Evolutionary conservation across 805 yeast species (phyloP), one percentile per base, ranked within the genome.

Genomic region (Lachancea lanzarotensis): DNA sequence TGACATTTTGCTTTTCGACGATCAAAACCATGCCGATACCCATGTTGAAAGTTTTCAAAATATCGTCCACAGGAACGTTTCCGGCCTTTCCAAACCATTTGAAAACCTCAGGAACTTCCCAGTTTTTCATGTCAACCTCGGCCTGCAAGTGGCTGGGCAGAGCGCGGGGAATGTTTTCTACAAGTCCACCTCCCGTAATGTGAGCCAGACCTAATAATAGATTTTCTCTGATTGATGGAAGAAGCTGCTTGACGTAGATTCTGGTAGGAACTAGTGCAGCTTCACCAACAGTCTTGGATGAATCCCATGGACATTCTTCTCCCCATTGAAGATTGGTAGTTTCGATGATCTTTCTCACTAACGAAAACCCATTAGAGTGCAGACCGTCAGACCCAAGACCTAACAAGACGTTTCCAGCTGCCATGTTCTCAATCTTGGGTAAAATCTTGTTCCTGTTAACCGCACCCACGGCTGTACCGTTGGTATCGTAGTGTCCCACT

Each of bases 391-490:
- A 88, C 36, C 78, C 85, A 52, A 93, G 70, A 47, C 98, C 99
- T 40, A 93, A 71, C 35, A 93, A 63, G 15, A 89, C 79, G 63
- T 93, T 83, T 33, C 98, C 98, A 17, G 69, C 76, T 26, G 70
- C 57, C 95, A 93, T 87, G 39, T 67, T 72, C 19, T 75, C 70
- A 19, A 73, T 62, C 52, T 75, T 76, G 40, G 99, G 99, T 53
- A 93, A 72, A 40, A 93, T 78, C 49, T 77, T 74, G 45, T 70
- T 67, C 59, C 84, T 87, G 53, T 77, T 70, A 4, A 93, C 97
- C 12, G 98, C 98, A 59, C 99, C 99, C 36, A 93, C 90, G 43
- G 97, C 95, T 31, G 98, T 95, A 67, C 99, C 99, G 61, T 91
- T 93, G 49, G 96, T 90, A 67, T 93, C 99, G 63, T 93, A 93